Evolutionary conservation across 345 rosid species (phyloP).

Genomic region (Chamaenerion angustifolium): DNA sequence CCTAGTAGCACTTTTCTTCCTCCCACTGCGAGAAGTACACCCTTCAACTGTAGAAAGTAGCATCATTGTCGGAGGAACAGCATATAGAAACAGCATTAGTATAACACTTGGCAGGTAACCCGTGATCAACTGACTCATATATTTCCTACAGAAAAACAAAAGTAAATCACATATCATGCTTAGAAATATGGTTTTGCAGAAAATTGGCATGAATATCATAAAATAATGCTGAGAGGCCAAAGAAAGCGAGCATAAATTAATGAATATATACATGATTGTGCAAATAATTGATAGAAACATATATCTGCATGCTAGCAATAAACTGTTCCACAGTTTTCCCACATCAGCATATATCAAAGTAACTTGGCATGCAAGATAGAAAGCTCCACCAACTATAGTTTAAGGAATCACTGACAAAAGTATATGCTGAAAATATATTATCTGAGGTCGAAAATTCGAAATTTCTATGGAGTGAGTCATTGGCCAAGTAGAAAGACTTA

Average conservation of each 20-base stretch:
- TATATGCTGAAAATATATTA: background rate
- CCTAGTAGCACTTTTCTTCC: constrained; percentile 76
- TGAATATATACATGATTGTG: no score
- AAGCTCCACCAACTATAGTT: no score
- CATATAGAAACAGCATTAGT: constrained; percentile 43
- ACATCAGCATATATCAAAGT: no score
- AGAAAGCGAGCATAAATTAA: no score
- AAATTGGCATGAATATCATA: background rate
- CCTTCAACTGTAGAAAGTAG: constrained; percentile 71
- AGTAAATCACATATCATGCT: background rate
- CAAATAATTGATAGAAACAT: no score
- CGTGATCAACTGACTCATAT: constrained; percentile 45
- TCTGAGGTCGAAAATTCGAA: no score
- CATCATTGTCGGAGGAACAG: constrained; percentile 92
- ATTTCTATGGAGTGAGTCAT: no score
- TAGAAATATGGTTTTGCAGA: background rate
- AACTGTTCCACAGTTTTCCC: no score
- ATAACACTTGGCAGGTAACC: constrained; percentile 97
- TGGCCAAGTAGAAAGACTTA: constrained; percentile 21
- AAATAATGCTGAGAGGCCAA: no score
- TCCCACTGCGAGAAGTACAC: constrained; percentile 48
- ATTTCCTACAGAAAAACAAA: constrained; percentile 6
- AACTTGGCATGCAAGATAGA: no score
- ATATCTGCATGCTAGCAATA: no score
- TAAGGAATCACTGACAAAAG: background rate